Evolutionary conservation across 345 rosid species (phyloP).

Genomic region (Populus nigra): DNA sequence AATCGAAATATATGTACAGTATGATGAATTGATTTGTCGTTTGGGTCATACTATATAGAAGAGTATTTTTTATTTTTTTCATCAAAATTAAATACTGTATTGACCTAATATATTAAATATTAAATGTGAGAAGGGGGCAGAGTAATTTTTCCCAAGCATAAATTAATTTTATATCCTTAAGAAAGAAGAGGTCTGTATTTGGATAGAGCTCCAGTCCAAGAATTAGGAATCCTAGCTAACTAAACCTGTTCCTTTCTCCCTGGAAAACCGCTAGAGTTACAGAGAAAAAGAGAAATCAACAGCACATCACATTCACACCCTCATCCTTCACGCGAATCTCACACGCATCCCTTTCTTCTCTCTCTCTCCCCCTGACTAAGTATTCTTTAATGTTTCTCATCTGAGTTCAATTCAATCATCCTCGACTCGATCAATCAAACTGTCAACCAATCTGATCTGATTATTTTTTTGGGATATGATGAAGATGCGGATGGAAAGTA

Average conservation of each 20-base stretch:
- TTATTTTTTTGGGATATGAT: not conserved
- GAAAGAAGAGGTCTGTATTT: no score
- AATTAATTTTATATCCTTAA: no score
- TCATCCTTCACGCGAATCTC: not conserved
- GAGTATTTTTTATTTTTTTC: no score
- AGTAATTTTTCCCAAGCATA: no score
- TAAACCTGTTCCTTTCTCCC: not conserved
- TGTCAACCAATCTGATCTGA: not conserved
- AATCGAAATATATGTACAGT: no score
- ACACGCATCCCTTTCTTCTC: not conserved
- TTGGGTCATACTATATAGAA: no score
- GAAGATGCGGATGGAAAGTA: constrained; percentile 39
- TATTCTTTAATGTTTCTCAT: not conserved
- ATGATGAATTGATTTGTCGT: no score
- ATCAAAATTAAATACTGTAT: no score
- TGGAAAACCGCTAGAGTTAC: not conserved
- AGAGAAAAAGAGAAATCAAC: not conserved
- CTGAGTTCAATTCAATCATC: not conserved
- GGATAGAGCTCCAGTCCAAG: no score
- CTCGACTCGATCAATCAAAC: not conserved
- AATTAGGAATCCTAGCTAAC: no score
- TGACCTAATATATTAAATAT: no score
- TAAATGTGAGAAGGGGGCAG: no score
- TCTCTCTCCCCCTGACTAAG: not conserved
- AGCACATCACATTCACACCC: not conserved